Conservation (phyloP, 306 rosid genomes). For the Prunus padus region DNA sequence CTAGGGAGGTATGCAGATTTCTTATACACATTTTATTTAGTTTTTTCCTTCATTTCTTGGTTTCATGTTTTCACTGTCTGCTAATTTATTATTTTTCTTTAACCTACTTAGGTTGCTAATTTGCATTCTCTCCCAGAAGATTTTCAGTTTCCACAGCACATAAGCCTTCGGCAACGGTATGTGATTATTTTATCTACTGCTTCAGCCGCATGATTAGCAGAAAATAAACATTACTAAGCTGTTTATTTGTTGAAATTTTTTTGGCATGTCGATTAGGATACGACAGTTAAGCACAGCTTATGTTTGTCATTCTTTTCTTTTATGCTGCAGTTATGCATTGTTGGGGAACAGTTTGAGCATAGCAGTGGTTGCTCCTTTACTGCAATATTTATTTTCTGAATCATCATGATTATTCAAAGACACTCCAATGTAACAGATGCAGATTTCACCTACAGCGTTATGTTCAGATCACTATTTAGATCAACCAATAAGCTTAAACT, state of each 20-base stretch:
- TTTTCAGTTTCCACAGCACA: slow-evolving; percentile 72
- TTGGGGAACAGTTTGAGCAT: slow-evolving; percentile 86
- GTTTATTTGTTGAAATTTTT: neutral
- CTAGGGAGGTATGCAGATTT: slow-evolving; percentile 71
- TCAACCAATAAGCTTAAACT: neutral
- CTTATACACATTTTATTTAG: neutral
- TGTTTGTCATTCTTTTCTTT: slow-evolving; percentile 13
- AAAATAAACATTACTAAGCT: neutral
- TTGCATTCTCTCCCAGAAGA: slow-evolving; percentile 80
- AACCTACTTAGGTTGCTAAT: slow-evolving; percentile 67
- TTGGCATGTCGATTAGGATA: neutral
- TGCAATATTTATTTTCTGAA: slow-evolving; percentile 62
- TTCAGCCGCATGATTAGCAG: neutral
- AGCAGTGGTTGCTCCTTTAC: slow-evolving; percentile 82
- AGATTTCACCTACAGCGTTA: neutral
- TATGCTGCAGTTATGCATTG: slow-evolving; percentile 69
- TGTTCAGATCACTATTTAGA: neutral
- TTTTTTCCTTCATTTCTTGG: slow-evolving; percentile 12
- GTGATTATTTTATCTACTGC: neutral
- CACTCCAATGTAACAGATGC: neutral
- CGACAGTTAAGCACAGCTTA: neutral
- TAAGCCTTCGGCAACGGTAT: slow-evolving; percentile 85
- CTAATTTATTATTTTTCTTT: slow-evolving; percentile 10
- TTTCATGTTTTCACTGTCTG: slow-evolving; percentile 6
- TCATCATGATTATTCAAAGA: slow-evolving; percentile 26